phyloP scores from a whole-genome alignment of 176 grass and related monocot genomes.

The Chrysopogon serrulatus region DNA sequence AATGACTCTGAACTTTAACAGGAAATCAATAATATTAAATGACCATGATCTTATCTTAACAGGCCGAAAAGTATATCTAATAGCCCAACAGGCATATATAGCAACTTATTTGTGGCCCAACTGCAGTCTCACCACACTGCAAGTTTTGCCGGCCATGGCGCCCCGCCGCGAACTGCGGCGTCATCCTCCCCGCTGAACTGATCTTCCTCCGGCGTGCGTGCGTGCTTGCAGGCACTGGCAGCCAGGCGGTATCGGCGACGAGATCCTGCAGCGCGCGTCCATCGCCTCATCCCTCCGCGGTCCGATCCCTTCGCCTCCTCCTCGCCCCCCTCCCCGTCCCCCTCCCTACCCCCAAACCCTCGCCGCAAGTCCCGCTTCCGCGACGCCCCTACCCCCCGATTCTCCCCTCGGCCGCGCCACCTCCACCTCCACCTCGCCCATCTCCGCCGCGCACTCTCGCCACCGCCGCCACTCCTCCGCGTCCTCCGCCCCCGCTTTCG shows the following conservation, averaged over 20 bases:
- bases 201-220: conserved; percentile 2
- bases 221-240: conserved; percentile 41
- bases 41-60: no score
- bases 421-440: conserved; percentile 4
- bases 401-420: conserved; percentile 4
- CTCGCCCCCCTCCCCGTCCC: neutral
- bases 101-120: neutral
- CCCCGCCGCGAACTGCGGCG: neutral
- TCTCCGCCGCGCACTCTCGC: neutral
- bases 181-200: neutral
- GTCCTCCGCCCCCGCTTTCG: conserved; percentile 10
- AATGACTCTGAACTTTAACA: neutral
- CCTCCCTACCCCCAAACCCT: conserved; percentile 49
- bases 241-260: conserved; percentile 51
- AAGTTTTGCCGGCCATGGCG: conserved; percentile 11
- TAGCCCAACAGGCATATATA: neutral
- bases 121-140: neutral
- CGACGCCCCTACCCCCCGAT: neutral
- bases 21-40: no score
- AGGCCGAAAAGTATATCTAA: neutral
- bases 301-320: conserved; percentile 15
- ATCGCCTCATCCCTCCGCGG: conserved; percentile 21
- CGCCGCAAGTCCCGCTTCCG: conserved; percentile 72
- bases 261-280: conserved; percentile 65
- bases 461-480: conserved; percentile 20